Conservation (phyloP, 2,329 filamentous ascomycete species). For the Clonostachys byssicola region DNA sequence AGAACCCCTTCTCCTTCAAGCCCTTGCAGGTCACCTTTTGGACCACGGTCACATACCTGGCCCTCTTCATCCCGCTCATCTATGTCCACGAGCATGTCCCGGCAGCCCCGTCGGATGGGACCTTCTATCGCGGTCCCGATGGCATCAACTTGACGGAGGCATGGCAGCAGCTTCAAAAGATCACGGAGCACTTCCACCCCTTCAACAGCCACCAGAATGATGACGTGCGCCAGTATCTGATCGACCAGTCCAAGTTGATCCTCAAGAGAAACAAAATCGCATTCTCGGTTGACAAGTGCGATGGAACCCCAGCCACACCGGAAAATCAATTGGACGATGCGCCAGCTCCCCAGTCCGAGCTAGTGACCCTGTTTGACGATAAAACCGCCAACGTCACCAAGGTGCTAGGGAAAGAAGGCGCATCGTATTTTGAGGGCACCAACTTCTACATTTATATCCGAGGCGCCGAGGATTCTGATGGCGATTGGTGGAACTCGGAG, state of each 20-base stretch:
- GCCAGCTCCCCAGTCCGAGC: not conserved
- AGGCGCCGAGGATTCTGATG: conserved; percentile 68
- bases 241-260: conserved; percentile 68
- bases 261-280: conserved; percentile 54
- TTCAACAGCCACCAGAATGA: conserved; percentile 87
- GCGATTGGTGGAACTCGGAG: conserved; percentile 65
- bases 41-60: conserved; percentile 71
- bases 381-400: conserved; percentile 70
- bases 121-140: conserved; percentile 33
- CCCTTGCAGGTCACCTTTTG: conserved; percentile 79
- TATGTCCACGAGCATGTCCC: conserved; percentile 76
- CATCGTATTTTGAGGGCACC: conserved; percentile 84
- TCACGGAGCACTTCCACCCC: conserved; percentile 77
- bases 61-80: conserved; percentile 68
- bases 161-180: conserved; percentile 75
- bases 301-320: conserved; percentile 9
- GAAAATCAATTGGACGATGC: not conserved
- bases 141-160: conserved; percentile 78
- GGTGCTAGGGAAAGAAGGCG: conserved; percentile 16
- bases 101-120: conserved; percentile 46
- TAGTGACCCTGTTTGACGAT: conserved; percentile 74
- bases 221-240: conserved; percentile 69
- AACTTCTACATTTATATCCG: conserved; percentile 92
- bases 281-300: conserved; percentile 33
- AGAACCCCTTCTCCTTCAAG: conserved; percentile 69